These are phyloP conservation scores for Linderniella brevidens DNA, from an alignment of 257 asterid species.

Conservation along the genomic window DNA sequence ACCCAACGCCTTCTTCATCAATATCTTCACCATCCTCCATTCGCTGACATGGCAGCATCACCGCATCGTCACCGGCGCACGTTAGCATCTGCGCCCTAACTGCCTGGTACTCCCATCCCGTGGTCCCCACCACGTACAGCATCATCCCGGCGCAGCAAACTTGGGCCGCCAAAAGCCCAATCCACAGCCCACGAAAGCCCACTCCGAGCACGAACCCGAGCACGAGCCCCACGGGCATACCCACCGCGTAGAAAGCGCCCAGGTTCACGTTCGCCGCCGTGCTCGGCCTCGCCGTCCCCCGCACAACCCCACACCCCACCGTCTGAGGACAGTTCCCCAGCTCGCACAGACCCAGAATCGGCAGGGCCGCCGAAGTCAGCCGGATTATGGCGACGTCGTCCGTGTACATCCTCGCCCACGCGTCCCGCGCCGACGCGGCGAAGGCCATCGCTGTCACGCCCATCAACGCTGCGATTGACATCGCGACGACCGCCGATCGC, in stretches of 20 bases:
- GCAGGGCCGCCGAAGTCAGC: constrained; percentile 52
- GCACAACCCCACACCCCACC: constrained; percentile 68
- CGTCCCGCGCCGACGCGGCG: constrained; percentile 21
- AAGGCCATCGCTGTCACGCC: constrained; percentile 44
- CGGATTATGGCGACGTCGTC: constrained; percentile 25
- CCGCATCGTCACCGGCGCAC: constrained; percentile 30
- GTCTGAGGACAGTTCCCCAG: constrained; percentile 88
- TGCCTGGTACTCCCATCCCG: constrained; percentile 58
- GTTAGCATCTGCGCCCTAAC: constrained; percentile 59
- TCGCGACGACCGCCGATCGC: constrained; percentile 22
- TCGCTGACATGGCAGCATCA: constrained; percentile 13
- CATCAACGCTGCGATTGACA: constrained; percentile 34
- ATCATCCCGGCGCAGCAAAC: constrained; percentile 68
- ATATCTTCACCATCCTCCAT: constrained; percentile 13
- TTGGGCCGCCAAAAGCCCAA: constrained; percentile 67
- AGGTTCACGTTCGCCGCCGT: constrained; percentile 74
- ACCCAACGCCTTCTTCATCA: too few relatives aligned
- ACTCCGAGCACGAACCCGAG: constrained; percentile 33
- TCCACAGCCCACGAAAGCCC: constrained; percentile 75
- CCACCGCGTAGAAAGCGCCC: constrained; percentile 68
- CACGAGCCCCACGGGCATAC: constrained; percentile 72
- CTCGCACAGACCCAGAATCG: constrained; percentile 69
- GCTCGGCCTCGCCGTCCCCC: constrained; percentile 70
- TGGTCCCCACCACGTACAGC: constrained; percentile 65
- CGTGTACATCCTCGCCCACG: constrained; percentile 66